Evolutionary conservation across 768 basidiomycete genomes (phyloP).

Genomic region (Rhodotorula paludigena): DNA sequence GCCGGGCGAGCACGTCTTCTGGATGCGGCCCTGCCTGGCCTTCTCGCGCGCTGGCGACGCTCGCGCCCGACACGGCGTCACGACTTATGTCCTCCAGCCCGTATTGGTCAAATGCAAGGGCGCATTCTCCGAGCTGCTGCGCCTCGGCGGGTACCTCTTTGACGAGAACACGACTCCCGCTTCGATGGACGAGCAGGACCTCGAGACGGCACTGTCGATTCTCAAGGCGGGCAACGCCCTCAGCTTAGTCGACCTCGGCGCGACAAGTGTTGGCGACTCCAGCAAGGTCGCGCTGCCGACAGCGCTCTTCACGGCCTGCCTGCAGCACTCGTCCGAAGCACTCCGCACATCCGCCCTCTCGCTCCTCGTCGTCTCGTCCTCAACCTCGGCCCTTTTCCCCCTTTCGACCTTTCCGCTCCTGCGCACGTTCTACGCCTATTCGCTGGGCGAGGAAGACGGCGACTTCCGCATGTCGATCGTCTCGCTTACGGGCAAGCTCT

Average conservation of each 20-base stretch:
- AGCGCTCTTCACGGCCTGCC: conserved; percentile 17
- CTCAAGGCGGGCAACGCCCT: conserved; percentile 31
- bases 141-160: conserved; percentile 7
- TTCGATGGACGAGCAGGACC: conserved; percentile 6
- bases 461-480: conserved; percentile 27
- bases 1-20: background rate
- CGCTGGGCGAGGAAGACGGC: conserved; percentile 34
- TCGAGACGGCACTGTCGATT: conserved; percentile 25
- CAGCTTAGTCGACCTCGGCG: conserved; percentile 25
- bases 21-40: conserved; percentile 17
- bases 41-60: background rate
- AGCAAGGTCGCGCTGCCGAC: conserved; percentile 18
- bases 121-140: conserved; percentile 8
- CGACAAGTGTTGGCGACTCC: background rate
- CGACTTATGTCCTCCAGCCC: conserved; percentile 19
- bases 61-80: conserved; percentile 10
- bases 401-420: conserved; percentile 18
- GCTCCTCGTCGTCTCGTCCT: conserved; percentile 26
- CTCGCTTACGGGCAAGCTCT: conserved; percentile 29
- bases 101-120: conserved; percentile 13
- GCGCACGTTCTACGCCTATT: conserved; percentile 24
- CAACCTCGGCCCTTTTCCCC: conserved; percentile 16
- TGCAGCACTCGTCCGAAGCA: conserved; percentile 15
- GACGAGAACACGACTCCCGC: background rate
- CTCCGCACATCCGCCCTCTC: conserved; percentile 35